These are phyloP conservation scores for Capsicum baccatum DNA, from an alignment of 257 asterid species.

Conservation along the genomic window DNA sequence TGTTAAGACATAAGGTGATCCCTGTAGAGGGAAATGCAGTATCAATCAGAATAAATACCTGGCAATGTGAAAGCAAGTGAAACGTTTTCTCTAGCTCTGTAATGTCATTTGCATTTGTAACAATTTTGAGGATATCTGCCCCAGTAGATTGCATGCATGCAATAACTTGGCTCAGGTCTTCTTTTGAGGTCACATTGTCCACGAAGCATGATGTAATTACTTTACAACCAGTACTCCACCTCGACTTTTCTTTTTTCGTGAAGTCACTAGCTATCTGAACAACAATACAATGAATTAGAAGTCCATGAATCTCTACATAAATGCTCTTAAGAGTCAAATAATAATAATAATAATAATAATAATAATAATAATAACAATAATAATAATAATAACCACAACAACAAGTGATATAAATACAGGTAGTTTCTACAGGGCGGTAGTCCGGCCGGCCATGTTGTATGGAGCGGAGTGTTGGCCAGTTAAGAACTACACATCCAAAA, in stretches of 20 bases:
- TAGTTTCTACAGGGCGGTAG: no score
- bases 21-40: no score
- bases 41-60: constrained; percentile 37
- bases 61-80: constrained; percentile 57
- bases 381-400: no score
- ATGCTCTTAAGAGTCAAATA: not conserved
- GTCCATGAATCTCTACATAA: not conserved
- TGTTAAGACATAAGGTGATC: not conserved
- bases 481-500: no score
- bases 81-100: constrained; percentile 49
- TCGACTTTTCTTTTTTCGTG: constrained; percentile 39
- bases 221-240: constrained; percentile 43
- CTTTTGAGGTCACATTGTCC: constrained; percentile 42
- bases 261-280: constrained; percentile 56
- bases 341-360: no score
- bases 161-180: constrained; percentile 49
- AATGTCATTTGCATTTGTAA: constrained; percentile 50
- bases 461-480: no score
- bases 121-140: constrained; percentile 63
- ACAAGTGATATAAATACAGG: not conserved
- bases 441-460: no score
- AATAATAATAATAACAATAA: no score
- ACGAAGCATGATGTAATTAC: constrained; percentile 56
- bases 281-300: not conserved
- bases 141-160: constrained; percentile 52